These are phyloP conservation scores for Eragrostis curvula DNA, from an alignment of 176 grass and related monocot species.

Conservation along the genomic window DNA sequence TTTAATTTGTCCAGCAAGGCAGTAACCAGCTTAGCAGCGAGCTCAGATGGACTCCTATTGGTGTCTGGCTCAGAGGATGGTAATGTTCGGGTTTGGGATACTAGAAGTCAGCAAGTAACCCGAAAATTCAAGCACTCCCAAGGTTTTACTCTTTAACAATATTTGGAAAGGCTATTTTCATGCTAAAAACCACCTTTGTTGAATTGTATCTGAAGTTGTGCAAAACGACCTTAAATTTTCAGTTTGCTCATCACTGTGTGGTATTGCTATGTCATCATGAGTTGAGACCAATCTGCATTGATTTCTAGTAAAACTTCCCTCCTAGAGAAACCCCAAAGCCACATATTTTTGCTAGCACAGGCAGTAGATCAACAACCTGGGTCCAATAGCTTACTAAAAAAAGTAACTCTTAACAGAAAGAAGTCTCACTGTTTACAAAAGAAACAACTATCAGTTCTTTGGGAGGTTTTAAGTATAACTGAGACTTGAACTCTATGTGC, in stretches of 20 bases:
- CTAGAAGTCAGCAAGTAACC: slow-evolving; percentile 60
- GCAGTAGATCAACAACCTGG: too few species aligned
- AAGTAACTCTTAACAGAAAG: background rate
- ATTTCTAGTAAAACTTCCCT: background rate
- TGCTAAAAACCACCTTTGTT: background rate
- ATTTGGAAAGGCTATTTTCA: background rate
- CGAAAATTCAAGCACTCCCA: slow-evolving; percentile 78
- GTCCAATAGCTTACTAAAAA: background rate
- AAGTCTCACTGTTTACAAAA: background rate
- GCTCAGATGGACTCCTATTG: slow-evolving; percentile 61
- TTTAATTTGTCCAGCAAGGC: slow-evolving; percentile 58
- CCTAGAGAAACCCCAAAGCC: background rate
- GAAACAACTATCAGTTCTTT: background rate
- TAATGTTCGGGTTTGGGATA: slow-evolving; percentile 66
- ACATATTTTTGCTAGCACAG: background rate
- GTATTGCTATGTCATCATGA: background rate
- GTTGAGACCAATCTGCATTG: slow-evolving; percentile 14
- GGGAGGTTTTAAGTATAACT: background rate
- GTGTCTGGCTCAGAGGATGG: slow-evolving; percentile 78
- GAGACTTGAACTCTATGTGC: background rate
- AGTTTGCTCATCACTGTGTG: background rate
- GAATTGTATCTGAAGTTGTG: background rate
- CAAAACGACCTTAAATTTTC: background rate
- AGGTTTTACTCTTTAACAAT: slow-evolving; percentile 40
- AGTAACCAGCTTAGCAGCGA: slow-evolving; percentile 61